These are phyloP conservation scores for Gymnopus androsaceus DNA, from an alignment of 1,284 basidiomycete species.

Conservation along the genomic window DNA sequence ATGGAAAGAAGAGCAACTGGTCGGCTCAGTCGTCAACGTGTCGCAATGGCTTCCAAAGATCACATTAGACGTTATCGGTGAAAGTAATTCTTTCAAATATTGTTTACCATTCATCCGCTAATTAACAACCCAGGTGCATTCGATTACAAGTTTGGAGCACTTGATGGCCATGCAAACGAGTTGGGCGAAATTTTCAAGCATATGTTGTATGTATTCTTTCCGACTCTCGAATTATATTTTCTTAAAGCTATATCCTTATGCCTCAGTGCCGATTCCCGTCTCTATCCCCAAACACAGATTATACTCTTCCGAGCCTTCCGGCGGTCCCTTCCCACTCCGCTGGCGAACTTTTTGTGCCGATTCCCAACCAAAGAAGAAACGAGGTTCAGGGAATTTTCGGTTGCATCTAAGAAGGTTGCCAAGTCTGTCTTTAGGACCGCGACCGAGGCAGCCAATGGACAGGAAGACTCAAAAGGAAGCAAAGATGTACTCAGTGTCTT, in stretches of 20 bases:
- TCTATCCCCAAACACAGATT: not conserved
- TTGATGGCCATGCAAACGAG: slow-evolving; percentile 24
- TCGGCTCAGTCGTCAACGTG: slow-evolving; percentile 2
- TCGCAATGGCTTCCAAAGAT: slow-evolving; percentile 9
- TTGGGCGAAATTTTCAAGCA: slow-evolving; percentile 27
- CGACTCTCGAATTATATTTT: not conserved
- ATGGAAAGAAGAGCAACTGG: slow-evolving; percentile 4
- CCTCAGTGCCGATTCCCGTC: not conserved
- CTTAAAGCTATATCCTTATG: not conserved
- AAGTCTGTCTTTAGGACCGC: not conserved
- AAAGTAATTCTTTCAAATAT: slow-evolving; percentile 4
- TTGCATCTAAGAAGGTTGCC: not conserved
- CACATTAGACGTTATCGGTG: slow-evolving; percentile 17
- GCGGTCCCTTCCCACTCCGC: not conserved
- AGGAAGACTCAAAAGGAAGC: not conserved
- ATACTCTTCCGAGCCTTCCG: not conserved
- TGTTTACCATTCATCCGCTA: not conserved
- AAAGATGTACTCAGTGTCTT: slow-evolving; percentile 10
- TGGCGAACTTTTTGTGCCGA: not conserved
- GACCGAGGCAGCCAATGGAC: not conserved
- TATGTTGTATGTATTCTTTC: slow-evolving; percentile 32
- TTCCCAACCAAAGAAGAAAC: slow-evolving; percentile 15
- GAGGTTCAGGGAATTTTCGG: slow-evolving; percentile 12
- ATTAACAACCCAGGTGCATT: slow-evolving; percentile 19
- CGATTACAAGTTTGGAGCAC: slow-evolving; percentile 19